These are phyloP conservation scores for Allodekkera sacchari DNA, from an alignment of 805 yeast species.

Conservation along the genomic window DNA sequence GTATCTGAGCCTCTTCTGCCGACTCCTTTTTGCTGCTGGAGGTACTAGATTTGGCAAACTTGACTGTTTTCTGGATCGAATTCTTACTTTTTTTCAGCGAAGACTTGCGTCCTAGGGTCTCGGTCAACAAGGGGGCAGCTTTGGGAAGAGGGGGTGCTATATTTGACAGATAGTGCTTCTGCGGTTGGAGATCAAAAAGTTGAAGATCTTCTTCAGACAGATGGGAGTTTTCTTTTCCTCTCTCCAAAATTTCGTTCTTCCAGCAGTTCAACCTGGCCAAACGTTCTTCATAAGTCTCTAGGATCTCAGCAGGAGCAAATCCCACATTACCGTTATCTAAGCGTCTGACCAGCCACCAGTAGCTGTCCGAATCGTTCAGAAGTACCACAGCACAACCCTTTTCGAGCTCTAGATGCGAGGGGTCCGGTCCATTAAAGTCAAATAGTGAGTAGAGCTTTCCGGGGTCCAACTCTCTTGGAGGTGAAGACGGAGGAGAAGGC, in stretches of 20 bases:
- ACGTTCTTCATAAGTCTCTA: constrained; percentile 87
- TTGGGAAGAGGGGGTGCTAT: background rate
- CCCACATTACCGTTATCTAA: constrained; percentile 47
- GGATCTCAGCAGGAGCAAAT: constrained; percentile 92
- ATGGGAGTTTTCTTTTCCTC: constrained; percentile 15
- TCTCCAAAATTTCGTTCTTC: constrained; percentile 71
- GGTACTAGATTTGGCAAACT: constrained; percentile 19
- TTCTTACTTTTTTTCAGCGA: constrained; percentile 19
- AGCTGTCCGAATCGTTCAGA: constrained; percentile 81
- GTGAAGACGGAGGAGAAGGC: constrained; percentile 68
- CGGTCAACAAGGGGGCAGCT: too few relatives aligned
- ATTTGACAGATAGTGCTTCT: background rate
- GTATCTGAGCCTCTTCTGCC: constrained; percentile 30
- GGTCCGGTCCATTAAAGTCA: constrained; percentile 86
- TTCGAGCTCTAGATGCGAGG: constrained; percentile 73
- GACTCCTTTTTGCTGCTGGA: constrained; percentile 18
- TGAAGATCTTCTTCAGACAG: constrained; percentile 19
- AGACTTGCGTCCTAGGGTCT: constrained; percentile 14
- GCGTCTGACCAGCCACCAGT: constrained; percentile 88
- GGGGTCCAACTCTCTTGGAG: constrained; percentile 78
- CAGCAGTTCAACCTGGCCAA: constrained; percentile 88
- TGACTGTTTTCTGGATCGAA: constrained; percentile 20
- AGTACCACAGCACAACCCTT: constrained; percentile 79
- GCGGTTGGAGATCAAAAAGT: constrained; percentile 10
- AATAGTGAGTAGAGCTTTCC: constrained; percentile 77